phyloP scores from a whole-genome alignment of 1,139 yeast genomes.

The Blastobotrys persicus region DNA sequence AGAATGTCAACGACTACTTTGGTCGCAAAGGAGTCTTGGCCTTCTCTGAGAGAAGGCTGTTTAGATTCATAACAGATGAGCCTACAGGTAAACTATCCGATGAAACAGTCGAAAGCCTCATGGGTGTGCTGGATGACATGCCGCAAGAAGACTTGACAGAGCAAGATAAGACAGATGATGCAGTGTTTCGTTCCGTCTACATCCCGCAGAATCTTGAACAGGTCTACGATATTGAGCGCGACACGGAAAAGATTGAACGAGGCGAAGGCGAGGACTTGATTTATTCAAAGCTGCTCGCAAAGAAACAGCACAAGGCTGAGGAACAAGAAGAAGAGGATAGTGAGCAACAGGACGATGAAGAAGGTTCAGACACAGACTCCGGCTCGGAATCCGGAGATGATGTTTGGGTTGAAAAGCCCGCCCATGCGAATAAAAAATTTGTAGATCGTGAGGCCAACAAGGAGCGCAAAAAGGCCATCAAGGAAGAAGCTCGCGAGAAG shows the following conservation, averaged over 20 bases:
- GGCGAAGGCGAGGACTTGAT: slow-evolving; percentile 80
- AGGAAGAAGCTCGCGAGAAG: slow-evolving; percentile 81
- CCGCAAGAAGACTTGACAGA: slow-evolving; percentile 41
- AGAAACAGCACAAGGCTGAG: too few species aligned
- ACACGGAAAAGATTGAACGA: slow-evolving; percentile 72
- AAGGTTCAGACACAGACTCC: slow-evolving; percentile 41
- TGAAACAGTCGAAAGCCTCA: slow-evolving; percentile 33
- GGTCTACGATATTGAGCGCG: slow-evolving; percentile 64
- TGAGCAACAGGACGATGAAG: slow-evolving; percentile 38
- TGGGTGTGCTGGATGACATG: slow-evolving; percentile 31
- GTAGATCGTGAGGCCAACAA: slow-evolving; percentile 86
- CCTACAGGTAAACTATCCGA: slow-evolving; percentile 16
- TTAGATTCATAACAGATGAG: slow-evolving; percentile 58
- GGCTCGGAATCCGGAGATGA: slow-evolving; percentile 32
- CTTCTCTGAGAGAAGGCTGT: slow-evolving; percentile 77
- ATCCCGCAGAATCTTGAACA: slow-evolving; percentile 62
- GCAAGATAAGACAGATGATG: slow-evolving; percentile 69
- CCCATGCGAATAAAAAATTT: slow-evolving; percentile 58
- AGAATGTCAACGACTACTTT: slow-evolving; percentile 89
- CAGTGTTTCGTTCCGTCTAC: slow-evolving; percentile 82
- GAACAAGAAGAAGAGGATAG: slow-evolving; percentile 32
- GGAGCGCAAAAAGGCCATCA: slow-evolving; percentile 78
- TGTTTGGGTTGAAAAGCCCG: slow-evolving; percentile 48
- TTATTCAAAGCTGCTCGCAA: slow-evolving; percentile 37
- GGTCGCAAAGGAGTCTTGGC: slow-evolving; percentile 68